phyloP scores from a whole-genome alignment of 352 stramenopile species.

The Saprolegnia diclina region DNA sequence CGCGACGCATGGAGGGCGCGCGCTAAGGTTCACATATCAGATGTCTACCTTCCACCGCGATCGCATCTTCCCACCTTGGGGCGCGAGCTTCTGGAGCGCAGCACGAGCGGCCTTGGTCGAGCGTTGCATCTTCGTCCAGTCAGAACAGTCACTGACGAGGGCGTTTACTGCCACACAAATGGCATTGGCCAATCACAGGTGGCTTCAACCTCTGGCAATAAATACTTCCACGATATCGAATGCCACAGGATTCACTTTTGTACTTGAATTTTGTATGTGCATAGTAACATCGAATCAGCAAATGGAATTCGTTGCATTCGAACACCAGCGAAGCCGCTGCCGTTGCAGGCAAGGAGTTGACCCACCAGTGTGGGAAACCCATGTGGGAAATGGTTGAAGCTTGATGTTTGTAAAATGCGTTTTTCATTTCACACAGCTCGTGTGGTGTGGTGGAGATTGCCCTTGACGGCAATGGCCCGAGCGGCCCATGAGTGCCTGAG shows the following conservation, averaged over 20 bases:
- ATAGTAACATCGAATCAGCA: background rate
- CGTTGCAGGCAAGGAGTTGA: background rate
- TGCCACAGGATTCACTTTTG: background rate
- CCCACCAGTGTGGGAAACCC: background rate
- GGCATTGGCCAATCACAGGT: constrained; percentile 3
- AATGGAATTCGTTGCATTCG: background rate
- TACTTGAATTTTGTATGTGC: background rate
- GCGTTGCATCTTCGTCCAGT: constrained; percentile 12
- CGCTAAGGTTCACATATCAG: constrained; percentile 10
- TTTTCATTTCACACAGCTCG: background rate
- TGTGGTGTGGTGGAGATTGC: background rate
- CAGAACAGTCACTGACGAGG: constrained; percentile 16
- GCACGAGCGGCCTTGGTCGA: constrained; percentile 5
- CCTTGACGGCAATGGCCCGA: background rate
- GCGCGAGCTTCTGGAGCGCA: constrained; percentile 17
- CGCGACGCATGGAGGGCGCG: constrained; percentile 12
- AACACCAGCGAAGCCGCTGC: background rate
- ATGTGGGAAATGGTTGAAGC: background rate
- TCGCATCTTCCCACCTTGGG: background rate
- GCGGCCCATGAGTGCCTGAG: background rate
- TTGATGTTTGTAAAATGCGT: background rate
- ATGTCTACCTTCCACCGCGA: background rate
- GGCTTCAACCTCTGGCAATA: background rate
- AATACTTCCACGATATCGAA: constrained; percentile 1
- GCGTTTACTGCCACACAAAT: constrained; percentile 25